phyloP scores from a whole-genome alignment of 257 asterid genomes.

The Rubia yunnanensis region DNA sequence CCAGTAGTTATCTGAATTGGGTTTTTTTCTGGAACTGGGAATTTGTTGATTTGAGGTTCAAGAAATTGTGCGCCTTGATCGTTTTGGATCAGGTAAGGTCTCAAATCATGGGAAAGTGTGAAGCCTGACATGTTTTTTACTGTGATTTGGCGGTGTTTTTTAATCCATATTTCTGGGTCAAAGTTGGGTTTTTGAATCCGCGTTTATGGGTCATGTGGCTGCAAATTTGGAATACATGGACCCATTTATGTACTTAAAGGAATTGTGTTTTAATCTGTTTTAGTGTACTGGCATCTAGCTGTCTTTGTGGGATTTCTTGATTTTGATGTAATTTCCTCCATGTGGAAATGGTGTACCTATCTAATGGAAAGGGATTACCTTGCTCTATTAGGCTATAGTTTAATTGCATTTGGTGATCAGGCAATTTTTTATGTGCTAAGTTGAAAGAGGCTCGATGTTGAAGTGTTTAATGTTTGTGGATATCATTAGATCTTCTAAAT shows the following conservation, averaged over 20 bases:
- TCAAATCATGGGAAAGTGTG: slow-evolving; percentile 3
- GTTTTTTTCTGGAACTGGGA: not conserved
- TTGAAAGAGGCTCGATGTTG: not conserved
- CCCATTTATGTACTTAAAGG: not conserved
- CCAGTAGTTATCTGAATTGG: not conserved
- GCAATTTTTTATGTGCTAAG: not conserved
- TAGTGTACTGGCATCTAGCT: slow-evolving; percentile 3
- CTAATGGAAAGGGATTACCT: not conserved
- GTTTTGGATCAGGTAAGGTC: slow-evolving; percentile 15
- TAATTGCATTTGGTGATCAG: slow-evolving; percentile 8
- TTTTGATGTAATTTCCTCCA: not conserved
- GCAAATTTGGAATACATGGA: slow-evolving; percentile 1
- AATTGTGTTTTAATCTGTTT: not conserved
- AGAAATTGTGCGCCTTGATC: slow-evolving; percentile 7
- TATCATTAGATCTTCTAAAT: not conserved
- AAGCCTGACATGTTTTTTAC: slow-evolving; percentile 5
- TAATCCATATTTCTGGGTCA: not conserved
- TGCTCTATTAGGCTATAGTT: not conserved
- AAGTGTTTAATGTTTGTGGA: not conserved
- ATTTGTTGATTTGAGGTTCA: slow-evolving; percentile 2
- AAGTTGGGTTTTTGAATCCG: not conserved
- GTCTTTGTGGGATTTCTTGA: not conserved
- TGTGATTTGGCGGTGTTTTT: slow-evolving; percentile 4
- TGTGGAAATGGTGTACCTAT: not conserved
- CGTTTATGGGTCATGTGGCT: not conserved